These are phyloP conservation scores for Chlamydomonas applanata DNA, from an alignment of 139 green algal species.

Conservation along the genomic window DNA sequence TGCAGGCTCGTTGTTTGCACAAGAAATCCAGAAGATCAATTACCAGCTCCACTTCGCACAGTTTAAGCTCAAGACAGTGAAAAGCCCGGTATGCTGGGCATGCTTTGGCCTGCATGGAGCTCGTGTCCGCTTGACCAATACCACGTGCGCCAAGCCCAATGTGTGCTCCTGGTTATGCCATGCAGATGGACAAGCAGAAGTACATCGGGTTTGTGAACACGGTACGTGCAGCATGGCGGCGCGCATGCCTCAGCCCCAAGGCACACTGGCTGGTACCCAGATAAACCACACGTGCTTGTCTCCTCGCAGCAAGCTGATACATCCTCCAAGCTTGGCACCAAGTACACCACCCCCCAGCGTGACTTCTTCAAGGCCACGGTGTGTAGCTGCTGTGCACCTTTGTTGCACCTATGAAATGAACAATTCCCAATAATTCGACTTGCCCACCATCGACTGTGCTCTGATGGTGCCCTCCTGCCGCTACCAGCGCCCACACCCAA, in stretches of 20 bases:
- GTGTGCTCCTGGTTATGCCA: too few relatives aligned
- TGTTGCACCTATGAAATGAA: too few relatives aligned
- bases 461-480: too few relatives aligned
- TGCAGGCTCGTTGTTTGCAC: neutral
- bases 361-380: conserved; percentile 40
- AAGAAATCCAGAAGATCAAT: neutral
- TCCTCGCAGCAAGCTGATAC: conserved; percentile 28
- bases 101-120: neutral
- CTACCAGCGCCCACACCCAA: too few relatives aligned
- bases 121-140: neutral
- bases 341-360: conserved; percentile 16
- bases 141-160: too few relatives aligned
- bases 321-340: conserved; percentile 28
- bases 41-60: neutral
- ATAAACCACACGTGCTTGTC: too few relatives aligned
- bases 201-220: conserved; percentile 36
- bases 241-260: too few relatives aligned
- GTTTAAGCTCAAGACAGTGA: conserved; percentile 12
- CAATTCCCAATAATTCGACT: too few relatives aligned
- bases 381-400: neutral
- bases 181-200: conserved; percentile 23
- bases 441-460: too few relatives aligned
- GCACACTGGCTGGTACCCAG: too few relatives aligned
- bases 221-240: neutral
- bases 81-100: neutral